Evolutionary conservation across 2,329 filamentous ascomycete species (phyloP).

Genomic region (Clathrospora elynae): DNA sequence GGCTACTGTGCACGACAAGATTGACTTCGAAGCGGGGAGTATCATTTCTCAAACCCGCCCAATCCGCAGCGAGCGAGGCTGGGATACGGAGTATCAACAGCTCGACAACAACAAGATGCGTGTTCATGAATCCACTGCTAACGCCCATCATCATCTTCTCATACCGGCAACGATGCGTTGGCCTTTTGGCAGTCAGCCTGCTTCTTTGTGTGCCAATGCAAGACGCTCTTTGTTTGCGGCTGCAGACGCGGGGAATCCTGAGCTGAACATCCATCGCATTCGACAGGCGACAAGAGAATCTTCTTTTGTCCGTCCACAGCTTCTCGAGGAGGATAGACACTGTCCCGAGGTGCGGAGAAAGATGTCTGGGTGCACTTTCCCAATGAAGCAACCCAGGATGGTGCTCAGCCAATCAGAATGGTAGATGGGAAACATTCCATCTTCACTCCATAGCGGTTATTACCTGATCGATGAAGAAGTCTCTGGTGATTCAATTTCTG

Average conservation of each 20-base stretch:
- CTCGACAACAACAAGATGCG: constrained; percentile 29
- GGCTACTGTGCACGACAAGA: too few relatives aligned
- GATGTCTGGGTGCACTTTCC: constrained; percentile 1
- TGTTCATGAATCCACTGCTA: constrained; percentile 16
- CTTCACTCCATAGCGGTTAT: not conserved
- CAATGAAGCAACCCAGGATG: constrained; percentile 7
- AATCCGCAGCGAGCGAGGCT: constrained; percentile 33
- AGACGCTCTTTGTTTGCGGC: constrained; percentile 14
- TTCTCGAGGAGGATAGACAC: not conserved
- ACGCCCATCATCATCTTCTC: constrained; percentile 6
- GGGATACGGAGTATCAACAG: constrained; percentile 34
- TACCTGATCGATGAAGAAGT: not conserved
- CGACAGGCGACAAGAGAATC: not conserved
- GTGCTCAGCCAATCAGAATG: constrained; percentile 9
- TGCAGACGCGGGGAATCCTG: constrained; percentile 2
- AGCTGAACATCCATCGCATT: not conserved
- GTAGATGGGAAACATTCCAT: not conserved
- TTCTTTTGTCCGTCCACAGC: too few relatives aligned
- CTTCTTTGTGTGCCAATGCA: constrained; percentile 27
- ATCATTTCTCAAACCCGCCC: constrained; percentile 12
- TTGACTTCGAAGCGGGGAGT: too few relatives aligned
- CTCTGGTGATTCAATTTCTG: not conserved
- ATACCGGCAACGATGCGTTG: constrained; percentile 20
- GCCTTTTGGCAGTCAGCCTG: constrained; percentile 22
- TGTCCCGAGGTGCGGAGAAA: too few relatives aligned